phyloP scores from a whole-genome alignment of 305 asterid genomes.

The Stenogyne calaminthoides region DNA sequence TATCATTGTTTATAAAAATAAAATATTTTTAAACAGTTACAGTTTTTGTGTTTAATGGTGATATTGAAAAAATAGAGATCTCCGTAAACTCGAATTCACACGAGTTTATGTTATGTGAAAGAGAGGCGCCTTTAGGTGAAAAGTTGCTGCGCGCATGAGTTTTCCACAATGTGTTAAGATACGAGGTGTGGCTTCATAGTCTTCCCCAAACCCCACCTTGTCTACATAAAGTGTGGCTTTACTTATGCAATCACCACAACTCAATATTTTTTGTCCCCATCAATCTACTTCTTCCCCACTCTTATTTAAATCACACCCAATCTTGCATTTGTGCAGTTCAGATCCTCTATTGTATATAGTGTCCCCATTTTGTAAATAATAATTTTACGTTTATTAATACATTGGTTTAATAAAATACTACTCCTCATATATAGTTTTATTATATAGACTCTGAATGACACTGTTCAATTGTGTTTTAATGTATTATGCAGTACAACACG shows the following conservation, averaged over 20 bases:
- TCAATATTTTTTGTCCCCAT: neutral
- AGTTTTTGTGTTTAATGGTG: too few species aligned
- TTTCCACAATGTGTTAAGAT: neutral
- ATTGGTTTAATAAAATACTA: neutral
- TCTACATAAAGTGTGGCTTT: neutral
- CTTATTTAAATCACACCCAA: neutral
- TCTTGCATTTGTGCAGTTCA: neutral
- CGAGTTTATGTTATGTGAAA: too few species aligned
- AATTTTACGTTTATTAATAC: too few species aligned
- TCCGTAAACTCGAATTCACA: too few species aligned
- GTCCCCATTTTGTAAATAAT: too few species aligned
- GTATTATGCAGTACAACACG: too few species aligned
- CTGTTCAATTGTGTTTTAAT: too few species aligned
- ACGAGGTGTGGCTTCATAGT: conserved; percentile 5
- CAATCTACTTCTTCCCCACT: neutral
- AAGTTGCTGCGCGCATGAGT: conserved; percentile 6
- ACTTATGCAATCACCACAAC: neutral
- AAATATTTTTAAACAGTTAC: too few species aligned
- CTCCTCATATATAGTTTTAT: neutral
- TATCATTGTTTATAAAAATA: too few species aligned
- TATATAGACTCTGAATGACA: too few species aligned
- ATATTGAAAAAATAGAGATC: too few species aligned
- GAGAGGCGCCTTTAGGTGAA: neutral
- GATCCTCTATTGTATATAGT: neutral
- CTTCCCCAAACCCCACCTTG: neutral